phyloP scores from a whole-genome alignment of 352 stramenopile species.

The Pythium volutum region DNA sequence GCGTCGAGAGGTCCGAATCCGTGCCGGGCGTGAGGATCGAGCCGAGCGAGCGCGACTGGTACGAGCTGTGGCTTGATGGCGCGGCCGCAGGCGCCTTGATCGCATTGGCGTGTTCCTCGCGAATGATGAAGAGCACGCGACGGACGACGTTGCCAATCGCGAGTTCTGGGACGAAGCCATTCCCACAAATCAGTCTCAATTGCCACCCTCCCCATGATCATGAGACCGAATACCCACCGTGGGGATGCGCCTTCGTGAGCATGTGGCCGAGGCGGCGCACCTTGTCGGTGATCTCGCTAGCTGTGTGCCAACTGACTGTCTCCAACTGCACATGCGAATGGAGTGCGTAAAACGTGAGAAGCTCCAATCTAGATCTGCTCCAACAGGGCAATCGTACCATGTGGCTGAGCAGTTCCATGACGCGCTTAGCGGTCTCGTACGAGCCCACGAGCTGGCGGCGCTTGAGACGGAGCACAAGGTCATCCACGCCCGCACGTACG shows the following conservation, averaged over 20 bases:
- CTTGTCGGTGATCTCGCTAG: slow-evolving; percentile 83
- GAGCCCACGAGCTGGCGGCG: slow-evolving; percentile 72
- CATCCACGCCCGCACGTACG: slow-evolving; percentile 65
- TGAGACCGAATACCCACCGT: slow-evolving; percentile 29
- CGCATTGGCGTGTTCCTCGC: slow-evolving; percentile 80
- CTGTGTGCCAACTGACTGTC: slow-evolving; percentile 75
- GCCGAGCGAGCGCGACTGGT: slow-evolving; percentile 72
- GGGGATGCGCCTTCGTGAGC: slow-evolving; percentile 76
- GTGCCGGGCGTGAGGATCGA: slow-evolving; percentile 79
- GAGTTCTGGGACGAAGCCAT: slow-evolving; percentile 41
- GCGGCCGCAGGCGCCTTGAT: slow-evolving; percentile 44
- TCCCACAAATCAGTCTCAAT: not conserved
- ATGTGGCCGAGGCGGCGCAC: slow-evolving; percentile 76
- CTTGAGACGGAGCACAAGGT: slow-evolving; percentile 79
- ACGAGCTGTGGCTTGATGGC: slow-evolving; percentile 37
- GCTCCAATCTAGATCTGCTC: no score
- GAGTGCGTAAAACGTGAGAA: not conserved
- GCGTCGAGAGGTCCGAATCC: slow-evolving; percentile 78
- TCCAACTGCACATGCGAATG: slow-evolving; percentile 41
- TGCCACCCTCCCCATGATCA: no score
- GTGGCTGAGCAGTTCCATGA: slow-evolving; percentile 65
- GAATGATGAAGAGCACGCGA: slow-evolving; percentile 87
- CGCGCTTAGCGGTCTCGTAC: slow-evolving; percentile 80
- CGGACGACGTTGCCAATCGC: slow-evolving; percentile 89
- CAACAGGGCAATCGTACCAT: slow-evolving; percentile 36